Base-by-base conservation (phyloP, 805 yeast genomes). In the Pichia californica region DNA sequence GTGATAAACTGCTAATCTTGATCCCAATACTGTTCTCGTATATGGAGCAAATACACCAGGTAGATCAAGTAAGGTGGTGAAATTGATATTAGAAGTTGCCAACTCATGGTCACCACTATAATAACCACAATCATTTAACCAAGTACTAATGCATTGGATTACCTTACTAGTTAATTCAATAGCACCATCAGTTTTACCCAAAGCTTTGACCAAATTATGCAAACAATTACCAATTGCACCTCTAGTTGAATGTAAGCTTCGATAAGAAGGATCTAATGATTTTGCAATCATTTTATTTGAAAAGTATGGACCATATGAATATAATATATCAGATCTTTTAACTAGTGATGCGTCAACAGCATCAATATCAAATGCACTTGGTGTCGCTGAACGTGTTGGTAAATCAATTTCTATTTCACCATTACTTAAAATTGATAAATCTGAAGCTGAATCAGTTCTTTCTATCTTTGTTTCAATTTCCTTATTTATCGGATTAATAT, bases 21-120 rank as follows among this genome's bases (percentile, higher is more conserved):
- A 76, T 3, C 85, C 94, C n/a, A 88, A 58, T 2, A 84, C 73
- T 1, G 86, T 72, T 56, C 96, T 77, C 0, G 98, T 88, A 50
- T 70, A 82, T 2, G 88, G 86, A 46, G 82, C 79, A 6, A 77
- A 65, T 18, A 77, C 60, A 35, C 84, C 79, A 5, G 82, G 74
- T 5, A 85, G 64, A n/a, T 76, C 68, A 54, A 83, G 89, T 9
- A 79, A 67, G 31, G 47, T 52, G 25, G 52, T 51, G 47, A 60
- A 52, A 83, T 81, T 58, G 19, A 56, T 40, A 45, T 60, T 54
- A 31, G 61, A 63, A 39, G 55, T 51, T 38, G 51, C 53, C 10
- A 55, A 36, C 20, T 63, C 64, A 43, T 58, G 49, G 36, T 53
- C 53, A 19, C 54, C 46, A 19, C 57, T 52, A 36, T 53, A 54